phyloP scores from a whole-genome alignment of 768 basidiomycete genomes.

The Rickenella mellea region DNA sequence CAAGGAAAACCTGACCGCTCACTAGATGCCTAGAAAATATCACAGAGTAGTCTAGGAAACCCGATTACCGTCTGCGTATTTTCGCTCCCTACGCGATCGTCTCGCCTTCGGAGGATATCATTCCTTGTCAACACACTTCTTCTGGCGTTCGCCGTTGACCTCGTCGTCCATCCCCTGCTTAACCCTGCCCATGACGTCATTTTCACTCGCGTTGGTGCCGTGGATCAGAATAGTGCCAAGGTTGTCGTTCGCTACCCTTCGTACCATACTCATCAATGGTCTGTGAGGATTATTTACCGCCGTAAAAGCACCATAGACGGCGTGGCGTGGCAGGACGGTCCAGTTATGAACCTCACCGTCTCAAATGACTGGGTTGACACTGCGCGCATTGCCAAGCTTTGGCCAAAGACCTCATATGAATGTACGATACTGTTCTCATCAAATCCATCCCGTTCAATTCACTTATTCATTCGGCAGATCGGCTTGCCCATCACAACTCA shows the following conservation, averaged over 20 bases:
- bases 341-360: conserved; percentile 30
- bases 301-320: conserved; percentile 23
- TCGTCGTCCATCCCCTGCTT: conserved; percentile 43
- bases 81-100: conserved; percentile 23
- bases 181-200: conserved; percentile 44
- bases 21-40: neutral
- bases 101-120: conserved; percentile 12
- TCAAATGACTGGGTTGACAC: conserved; percentile 53
- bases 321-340: conserved; percentile 46
- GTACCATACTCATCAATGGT: conserved; percentile 14
- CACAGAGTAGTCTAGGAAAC: no score
- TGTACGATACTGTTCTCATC: conserved; percentile 31
- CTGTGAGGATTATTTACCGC: conserved; percentile 24
- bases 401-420: conserved; percentile 63
- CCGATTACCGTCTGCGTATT: conserved; percentile 15
- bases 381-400: conserved; percentile 45
- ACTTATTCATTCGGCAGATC: conserved; percentile 25
- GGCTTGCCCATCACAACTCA: conserved; percentile 28
- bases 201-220: conserved; percentile 64
- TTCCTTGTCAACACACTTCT: conserved; percentile 31
- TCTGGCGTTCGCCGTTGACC: conserved; percentile 33
- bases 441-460: conserved; percentile 3
- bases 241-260: conserved; percentile 53
- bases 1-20: neutral
- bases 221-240: conserved; percentile 55